phyloP scores from a whole-genome alignment of 1,284 basidiomycete species.

The Inonotus obliquus region DNA sequence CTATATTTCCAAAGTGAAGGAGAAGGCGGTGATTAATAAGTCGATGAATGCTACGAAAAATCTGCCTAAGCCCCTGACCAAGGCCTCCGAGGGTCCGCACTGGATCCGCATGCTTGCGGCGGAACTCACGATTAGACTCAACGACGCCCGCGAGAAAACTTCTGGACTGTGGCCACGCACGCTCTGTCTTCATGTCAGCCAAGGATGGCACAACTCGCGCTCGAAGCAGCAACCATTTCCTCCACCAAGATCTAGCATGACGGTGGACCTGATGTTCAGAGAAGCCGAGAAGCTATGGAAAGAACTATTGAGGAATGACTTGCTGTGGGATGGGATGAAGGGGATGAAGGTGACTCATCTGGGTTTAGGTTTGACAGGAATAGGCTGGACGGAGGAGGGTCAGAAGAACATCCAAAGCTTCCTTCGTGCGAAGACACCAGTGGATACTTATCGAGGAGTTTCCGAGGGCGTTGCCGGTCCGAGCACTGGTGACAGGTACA shows the following conservation, averaged over 20 bases:
- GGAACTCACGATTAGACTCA: slow-evolving; percentile 81
- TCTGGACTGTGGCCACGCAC: slow-evolving; percentile 91
- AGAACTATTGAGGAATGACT: slow-evolving; percentile 61
- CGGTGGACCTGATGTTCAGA: slow-evolving; percentile 73
- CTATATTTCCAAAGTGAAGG: slow-evolving; percentile 64
- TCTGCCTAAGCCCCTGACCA: slow-evolving; percentile 72
- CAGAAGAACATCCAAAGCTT: slow-evolving; percentile 88
- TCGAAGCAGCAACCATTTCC: slow-evolving; percentile 86
- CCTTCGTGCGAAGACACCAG: slow-evolving; percentile 37
- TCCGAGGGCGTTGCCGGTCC: slow-evolving; percentile 11
- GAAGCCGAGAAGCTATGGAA: slow-evolving; percentile 84
- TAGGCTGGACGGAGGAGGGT: slow-evolving; percentile 76
- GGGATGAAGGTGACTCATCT: slow-evolving; percentile 71
- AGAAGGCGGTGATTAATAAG: slow-evolving; percentile 76
- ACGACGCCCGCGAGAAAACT: slow-evolving; percentile 71
- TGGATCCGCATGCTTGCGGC: slow-evolving; percentile 92
- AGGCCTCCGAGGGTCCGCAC: slow-evolving; percentile 69
- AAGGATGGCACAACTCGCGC: slow-evolving; percentile 43
- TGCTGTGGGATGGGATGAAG: slow-evolving; percentile 28
- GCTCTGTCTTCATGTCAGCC: slow-evolving; percentile 71
- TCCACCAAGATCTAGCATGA: slow-evolving; percentile 60
- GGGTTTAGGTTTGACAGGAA: slow-evolving; percentile 76
- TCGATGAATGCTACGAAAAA: slow-evolving; percentile 96
- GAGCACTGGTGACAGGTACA: slow-evolving; percentile 21
- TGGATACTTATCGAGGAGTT: not conserved